Conservation (phyloP, 345 rosid species). For the Linum trigynum region DNA sequence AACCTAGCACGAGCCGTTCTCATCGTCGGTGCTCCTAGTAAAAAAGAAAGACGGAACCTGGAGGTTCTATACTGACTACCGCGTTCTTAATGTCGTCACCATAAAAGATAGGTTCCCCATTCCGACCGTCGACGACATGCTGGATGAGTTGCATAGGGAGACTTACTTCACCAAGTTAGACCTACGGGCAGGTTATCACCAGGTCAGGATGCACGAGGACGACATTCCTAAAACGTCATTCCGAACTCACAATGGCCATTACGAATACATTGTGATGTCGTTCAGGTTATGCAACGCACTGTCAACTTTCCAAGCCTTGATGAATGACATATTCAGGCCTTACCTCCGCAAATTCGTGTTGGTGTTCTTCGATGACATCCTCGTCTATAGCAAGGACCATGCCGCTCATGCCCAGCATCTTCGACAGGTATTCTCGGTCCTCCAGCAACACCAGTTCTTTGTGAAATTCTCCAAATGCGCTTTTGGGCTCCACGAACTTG, state of each 20-base stretch:
- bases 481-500: too few relatives aligned
- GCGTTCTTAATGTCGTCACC: background rate
- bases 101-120: conserved; percentile 7
- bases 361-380: too few relatives aligned
- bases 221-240: too few relatives aligned
- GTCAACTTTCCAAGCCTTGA: too few relatives aligned
- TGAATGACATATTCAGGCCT: too few relatives aligned
- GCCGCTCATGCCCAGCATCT: background rate
- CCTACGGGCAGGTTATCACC: too few relatives aligned
- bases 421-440: too few relatives aligned
- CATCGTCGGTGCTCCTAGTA: background rate
- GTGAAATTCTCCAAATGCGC: background rate
- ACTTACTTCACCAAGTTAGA: too few relatives aligned
- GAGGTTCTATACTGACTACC: background rate
- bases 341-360: too few relatives aligned
- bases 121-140: background rate
- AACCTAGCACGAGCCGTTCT: background rate
- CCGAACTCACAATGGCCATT: too few relatives aligned
- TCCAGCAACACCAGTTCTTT: background rate
- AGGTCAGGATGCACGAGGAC: background rate
- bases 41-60: too few relatives aligned
- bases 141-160: too few relatives aligned
- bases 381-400: background rate
- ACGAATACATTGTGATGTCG: background rate
- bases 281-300: background rate